These are phyloP conservation scores for Pelargonium myrrhifolium DNA, from an alignment of 441 rosid genomes.

Conservation along the genomic window DNA sequence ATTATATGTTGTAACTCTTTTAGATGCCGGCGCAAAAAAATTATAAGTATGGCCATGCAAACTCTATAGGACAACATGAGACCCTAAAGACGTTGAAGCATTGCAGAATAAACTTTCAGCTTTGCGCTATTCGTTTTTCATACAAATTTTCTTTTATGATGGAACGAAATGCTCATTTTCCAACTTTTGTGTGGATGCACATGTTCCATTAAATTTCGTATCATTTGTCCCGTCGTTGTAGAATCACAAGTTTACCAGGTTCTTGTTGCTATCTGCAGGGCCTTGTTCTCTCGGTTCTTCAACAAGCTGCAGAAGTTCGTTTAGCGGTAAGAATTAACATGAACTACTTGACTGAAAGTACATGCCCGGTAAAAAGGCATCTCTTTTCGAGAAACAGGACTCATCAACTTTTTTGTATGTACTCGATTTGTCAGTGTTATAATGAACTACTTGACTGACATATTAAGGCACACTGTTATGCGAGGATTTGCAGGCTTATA, in stretches of 20 bases:
- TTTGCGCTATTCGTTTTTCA: background rate
- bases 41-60: too few relatives aligned
- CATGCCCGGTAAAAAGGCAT: too few relatives aligned
- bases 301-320: constrained; percentile 68
- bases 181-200: too few relatives aligned
- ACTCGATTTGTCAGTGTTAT: too few relatives aligned
- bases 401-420: too few relatives aligned
- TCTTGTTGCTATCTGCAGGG: constrained; percentile 46
- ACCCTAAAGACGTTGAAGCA: background rate
- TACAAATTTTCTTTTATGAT: too few relatives aligned
- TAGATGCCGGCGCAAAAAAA: too few relatives aligned
- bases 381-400: too few relatives aligned
- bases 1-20: too few relatives aligned
- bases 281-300: constrained; percentile 60
- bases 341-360: background rate
- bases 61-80: too few relatives aligned
- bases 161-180: too few relatives aligned
- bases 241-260: background rate
- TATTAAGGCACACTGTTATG: background rate
- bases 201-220: constrained; percentile 2
- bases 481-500: constrained; percentile 50
- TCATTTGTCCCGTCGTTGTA: background rate
- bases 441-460: too few relatives aligned
- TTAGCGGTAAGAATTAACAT: constrained; percentile 49
- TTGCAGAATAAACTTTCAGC: background rate